Base-by-base conservation (phyloP, 441 rosid species). In the Breynia disticha region DNA sequence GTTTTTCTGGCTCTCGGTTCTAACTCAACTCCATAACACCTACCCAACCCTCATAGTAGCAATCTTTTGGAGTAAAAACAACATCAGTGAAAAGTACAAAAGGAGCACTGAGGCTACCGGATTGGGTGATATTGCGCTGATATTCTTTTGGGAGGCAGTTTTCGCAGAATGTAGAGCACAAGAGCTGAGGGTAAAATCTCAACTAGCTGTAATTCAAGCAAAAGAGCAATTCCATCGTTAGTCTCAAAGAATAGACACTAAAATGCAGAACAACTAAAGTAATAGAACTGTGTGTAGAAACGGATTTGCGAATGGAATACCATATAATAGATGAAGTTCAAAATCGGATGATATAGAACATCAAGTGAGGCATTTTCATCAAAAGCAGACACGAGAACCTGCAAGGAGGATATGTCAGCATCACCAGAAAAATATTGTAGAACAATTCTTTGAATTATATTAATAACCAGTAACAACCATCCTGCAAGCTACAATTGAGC, bases 311-410 rank as follows among this genome's bases (percentile, higher is more conserved):
- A n/a, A n/a, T n/a, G n/a, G n/a, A n/a, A n/a, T 74, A 73, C 90
- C 84, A 54, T 71, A 69, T 82, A 82, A 43, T 69, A 82, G 47
- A 78, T 43, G 17, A 84, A 67, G 68, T 87, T 84, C 72, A 84
- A 67, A 55, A 87, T 57, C 0, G 87, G 93, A 72, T 87, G 93
- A 61, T 84, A 74, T 62, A 82, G 48, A 58, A 82, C 90, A 60
- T 84, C 81, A 10, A 80, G 76, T 16, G 77, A 82, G 0, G 90
- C 90, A 21, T 77, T 70, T 48, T 64, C 38, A 46, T 82, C 74
- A 13, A 84, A 79, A 16, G 87, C 90, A 15, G 88, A 79, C 46
- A 80, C 55, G 12, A 77, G 65, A 46, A 72, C 73, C 95, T 87
- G 75, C 15, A 63, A 39, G 21, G 35, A 28, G 35, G 35, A 28